Conservation (phyloP, 352 stramenopile genomes). For the Phytophthora nicotianae region DNA sequence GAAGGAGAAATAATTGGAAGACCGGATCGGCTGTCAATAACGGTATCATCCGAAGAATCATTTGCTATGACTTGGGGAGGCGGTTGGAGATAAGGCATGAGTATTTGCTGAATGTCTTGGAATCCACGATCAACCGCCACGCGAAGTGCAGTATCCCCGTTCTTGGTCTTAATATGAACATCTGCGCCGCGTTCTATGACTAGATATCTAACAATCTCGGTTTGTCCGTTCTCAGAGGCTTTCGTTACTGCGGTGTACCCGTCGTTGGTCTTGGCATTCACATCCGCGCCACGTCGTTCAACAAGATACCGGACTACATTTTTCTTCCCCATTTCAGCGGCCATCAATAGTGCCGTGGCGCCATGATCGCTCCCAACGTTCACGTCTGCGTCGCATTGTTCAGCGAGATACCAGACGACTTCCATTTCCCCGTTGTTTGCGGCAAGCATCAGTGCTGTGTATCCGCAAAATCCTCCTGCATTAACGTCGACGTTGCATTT, state of each 20-base stretch:
- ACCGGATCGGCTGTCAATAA: neutral
- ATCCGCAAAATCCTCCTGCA: neutral
- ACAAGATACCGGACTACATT: neutral
- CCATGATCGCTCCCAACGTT: neutral
- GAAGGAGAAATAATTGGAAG: neutral
- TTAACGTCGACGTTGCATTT: neutral
- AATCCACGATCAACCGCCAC: neutral
- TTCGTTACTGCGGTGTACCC: no score
- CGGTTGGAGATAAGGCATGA: neutral
- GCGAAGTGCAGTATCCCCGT: neutral
- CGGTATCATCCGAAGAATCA: neutral
- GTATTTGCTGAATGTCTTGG: neutral
- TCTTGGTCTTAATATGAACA: neutral
- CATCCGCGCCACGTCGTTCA: neutral
- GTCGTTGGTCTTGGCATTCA: neutral
- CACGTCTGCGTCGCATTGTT: neutral
- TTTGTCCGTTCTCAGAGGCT: no score
- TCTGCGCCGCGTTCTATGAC: neutral
- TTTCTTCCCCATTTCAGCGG: no score
- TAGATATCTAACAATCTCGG: neutral
- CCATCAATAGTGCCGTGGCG: constrained; percentile 1
- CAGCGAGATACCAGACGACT: neutral
- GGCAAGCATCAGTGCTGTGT: constrained; percentile 1
- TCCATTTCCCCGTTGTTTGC: neutral
- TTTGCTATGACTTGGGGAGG: no score